phyloP scores from a whole-genome alignment of 2,329 filamentous ascomycete genomes.

The Coniella vitis region DNA sequence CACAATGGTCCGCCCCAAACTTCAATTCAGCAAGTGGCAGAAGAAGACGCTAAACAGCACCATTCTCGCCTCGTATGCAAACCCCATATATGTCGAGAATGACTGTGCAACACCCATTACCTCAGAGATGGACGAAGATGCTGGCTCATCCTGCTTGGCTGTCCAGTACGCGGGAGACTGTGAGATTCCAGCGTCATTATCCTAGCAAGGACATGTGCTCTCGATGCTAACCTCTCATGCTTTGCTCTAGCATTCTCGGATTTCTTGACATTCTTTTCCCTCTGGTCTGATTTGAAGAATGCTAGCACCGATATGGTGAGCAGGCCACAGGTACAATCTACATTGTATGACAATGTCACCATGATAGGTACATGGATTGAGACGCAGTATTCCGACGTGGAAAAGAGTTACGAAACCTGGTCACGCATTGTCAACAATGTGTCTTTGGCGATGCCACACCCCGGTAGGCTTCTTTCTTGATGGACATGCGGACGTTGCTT shows the following conservation, averaged over 20 bases:
- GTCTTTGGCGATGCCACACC: constrained; percentile 70
- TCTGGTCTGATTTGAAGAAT: constrained; percentile 46
- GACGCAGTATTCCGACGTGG: constrained; percentile 43
- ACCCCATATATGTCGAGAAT: constrained; percentile 46
- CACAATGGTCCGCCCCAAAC: constrained; percentile 65
- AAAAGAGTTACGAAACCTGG: constrained; percentile 39
- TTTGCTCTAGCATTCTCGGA: constrained; percentile 53
- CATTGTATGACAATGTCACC: constrained; percentile 67
- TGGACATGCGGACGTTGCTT: no score
- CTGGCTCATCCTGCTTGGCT: constrained; percentile 54
- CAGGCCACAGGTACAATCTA: constrained; percentile 54
- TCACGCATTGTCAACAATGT: constrained; percentile 65
- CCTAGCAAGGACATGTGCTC: not conserved
- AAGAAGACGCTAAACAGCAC: constrained; percentile 43
- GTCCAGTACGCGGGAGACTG: constrained; percentile 63
- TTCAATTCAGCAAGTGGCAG: constrained; percentile 52
- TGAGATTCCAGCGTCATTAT: constrained; percentile 19
- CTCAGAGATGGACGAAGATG: constrained; percentile 30
- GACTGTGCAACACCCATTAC: constrained; percentile 58
- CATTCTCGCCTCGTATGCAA: constrained; percentile 58
- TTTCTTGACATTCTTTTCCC: constrained; percentile 52
- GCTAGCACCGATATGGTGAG: constrained; percentile 32
- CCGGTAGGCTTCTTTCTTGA: constrained; percentile 28
- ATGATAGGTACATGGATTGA: constrained; percentile 65
- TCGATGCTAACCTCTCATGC: constrained; percentile 4